Percentiles rank a stretch among this genome's conserved stretches.
Conservation (phyloP, 164 flowering plant species). For the Nymphaea thermarum region DNA sequence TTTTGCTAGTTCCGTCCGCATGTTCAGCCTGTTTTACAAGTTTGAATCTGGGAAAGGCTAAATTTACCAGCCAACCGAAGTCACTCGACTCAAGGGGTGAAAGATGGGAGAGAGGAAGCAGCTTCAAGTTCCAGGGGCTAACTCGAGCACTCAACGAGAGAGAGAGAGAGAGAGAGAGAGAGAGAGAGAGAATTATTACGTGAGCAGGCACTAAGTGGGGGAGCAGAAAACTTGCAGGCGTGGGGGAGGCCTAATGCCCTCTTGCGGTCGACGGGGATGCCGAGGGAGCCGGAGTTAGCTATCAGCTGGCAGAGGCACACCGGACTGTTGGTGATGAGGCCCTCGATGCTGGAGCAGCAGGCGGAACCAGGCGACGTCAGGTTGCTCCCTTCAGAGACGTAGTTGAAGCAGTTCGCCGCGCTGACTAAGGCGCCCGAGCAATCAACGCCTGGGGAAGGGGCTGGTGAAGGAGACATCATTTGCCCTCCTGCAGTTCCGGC, state of each 20-base stretch:
- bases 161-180: conserved; percentile 1
- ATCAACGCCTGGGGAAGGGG: not conserved
- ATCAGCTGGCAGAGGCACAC: not conserved
- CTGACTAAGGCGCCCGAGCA: not conserved
- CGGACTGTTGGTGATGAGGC: not conserved
- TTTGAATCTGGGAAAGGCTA: too few relatives aligned
- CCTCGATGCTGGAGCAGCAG: not conserved
- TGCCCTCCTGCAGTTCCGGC: not conserved
- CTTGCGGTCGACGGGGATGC: not conserved
- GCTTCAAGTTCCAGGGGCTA: too few relatives aligned
- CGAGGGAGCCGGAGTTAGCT: not conserved
- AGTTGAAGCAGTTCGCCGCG: not conserved
- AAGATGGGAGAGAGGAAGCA: too few relatives aligned
- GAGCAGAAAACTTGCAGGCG: not conserved
- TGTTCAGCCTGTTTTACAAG: too few relatives aligned
- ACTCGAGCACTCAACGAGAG: not conserved
- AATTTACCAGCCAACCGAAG: too few relatives aligned
- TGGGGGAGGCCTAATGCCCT: not conserved
- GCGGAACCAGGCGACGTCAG: not conserved
- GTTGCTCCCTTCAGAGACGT: not conserved
- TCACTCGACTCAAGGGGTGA: too few relatives aligned
- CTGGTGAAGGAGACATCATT: not conserved
- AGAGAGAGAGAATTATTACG: not conserved
- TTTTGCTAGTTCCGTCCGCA: too few relatives aligned
- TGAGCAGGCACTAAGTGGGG: not conserved